These are phyloP conservation scores for Fusarium decemcellulare DNA, from an alignment of 2,329 filamentous ascomycete species.

Conservation along the genomic window DNA sequence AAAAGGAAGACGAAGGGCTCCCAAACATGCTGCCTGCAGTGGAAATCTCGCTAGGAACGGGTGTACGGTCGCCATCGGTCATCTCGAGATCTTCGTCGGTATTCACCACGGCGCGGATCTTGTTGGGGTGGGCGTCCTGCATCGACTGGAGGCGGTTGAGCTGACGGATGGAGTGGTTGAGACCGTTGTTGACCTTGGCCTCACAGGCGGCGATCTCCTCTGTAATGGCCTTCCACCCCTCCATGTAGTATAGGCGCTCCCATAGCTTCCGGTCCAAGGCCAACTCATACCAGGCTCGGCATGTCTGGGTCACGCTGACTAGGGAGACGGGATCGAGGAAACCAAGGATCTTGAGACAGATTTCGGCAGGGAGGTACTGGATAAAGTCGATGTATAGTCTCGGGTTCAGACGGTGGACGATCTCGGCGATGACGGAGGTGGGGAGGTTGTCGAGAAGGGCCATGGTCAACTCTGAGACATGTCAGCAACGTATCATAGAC, in stretches of 20 bases:
- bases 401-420: conserved; percentile 85
- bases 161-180: conserved; percentile 55
- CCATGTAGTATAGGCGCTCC: conserved; percentile 84
- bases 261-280: conserved; percentile 89
- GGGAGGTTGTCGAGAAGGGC: conserved; percentile 82
- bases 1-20: conserved; percentile 51
- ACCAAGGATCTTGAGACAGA: conserved; percentile 90
- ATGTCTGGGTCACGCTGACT: conserved; percentile 83
- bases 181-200: conserved; percentile 65
- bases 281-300: conserved; percentile 84
- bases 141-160: conserved; percentile 61
- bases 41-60: conserved; percentile 42
- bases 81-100: conserved; percentile 66
- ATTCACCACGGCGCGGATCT: conserved; percentile 68
- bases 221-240: conserved; percentile 86
- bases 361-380: conserved; percentile 86
- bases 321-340: conserved; percentile 88
- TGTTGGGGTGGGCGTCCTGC: conserved; percentile 64
- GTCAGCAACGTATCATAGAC: conserved; percentile 25
- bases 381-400: conserved; percentile 95
- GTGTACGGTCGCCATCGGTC: conserved; percentile 54
- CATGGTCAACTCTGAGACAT: conserved; percentile 80
- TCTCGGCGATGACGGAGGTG: conserved; percentile 83
- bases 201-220: conserved; percentile 78
- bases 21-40: conserved; percentile 53